A percentile compares a stretch with the other conserved stretches of the same genome.
These are phyloP conservation scores for Ballota nigra DNA, from an alignment of 257 asterid species.

Conservation along the genomic window DNA sequence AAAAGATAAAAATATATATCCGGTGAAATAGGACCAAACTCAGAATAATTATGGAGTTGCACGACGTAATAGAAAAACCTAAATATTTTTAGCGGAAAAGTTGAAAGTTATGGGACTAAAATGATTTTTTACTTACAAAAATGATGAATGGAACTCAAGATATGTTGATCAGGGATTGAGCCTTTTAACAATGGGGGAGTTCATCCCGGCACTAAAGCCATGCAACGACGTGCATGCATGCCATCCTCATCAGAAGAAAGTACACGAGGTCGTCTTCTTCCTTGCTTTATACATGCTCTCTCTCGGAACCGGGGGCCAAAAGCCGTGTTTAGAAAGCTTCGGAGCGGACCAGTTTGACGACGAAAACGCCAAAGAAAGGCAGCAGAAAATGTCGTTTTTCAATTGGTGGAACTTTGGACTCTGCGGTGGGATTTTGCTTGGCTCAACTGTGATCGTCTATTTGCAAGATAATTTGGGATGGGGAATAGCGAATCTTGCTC, in stretches of 20 bases:
- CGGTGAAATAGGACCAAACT: no score
- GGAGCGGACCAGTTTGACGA: conserved; percentile 13
- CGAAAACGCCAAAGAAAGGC: background rate
- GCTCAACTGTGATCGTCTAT: background rate
- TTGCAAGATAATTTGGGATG: conserved; percentile 8
- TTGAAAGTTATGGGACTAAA: no score
- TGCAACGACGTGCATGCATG: background rate
- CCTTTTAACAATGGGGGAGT: conserved; percentile 11
- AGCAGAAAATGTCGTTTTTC: conserved; percentile 3
- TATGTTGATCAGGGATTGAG: conserved; percentile 3
- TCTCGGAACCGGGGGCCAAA: conserved; percentile 6
- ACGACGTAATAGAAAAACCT: no score
- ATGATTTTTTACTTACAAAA: no score
- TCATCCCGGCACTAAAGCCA: conserved; percentile 14
- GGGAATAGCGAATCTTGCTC: background rate
- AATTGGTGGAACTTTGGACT: conserved; percentile 16
- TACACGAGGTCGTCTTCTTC: background rate
- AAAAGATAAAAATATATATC: no score
- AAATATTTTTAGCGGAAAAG: no score
- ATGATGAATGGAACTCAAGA: background rate
- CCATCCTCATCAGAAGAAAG: background rate
- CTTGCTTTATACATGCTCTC: conserved; percentile 10
- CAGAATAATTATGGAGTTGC: no score
- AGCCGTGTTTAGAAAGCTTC: conserved; percentile 10
- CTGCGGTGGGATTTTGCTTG: background rate